Evolutionary conservation across 2,329 filamentous ascomycete genomes (phyloP).

Genomic region (Neodidymelliopsis sp.): DNA sequence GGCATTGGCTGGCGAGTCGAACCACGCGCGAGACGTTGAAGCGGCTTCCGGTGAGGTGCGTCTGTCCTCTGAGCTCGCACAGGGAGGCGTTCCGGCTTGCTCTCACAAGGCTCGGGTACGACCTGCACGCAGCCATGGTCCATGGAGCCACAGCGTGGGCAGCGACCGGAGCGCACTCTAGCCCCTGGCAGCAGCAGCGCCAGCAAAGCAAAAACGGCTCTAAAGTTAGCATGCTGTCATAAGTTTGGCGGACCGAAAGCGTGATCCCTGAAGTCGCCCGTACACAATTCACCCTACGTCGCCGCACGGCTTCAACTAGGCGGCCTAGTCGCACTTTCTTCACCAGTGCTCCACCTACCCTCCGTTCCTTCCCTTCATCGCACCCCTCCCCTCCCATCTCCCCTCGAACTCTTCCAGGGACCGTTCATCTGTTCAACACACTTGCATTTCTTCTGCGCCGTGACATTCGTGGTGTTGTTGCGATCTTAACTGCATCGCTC

Average conservation of each 20-base stretch:
- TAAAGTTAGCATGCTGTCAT: conserved; percentile 46
- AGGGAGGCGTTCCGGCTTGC: neutral
- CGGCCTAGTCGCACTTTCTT: conserved; percentile 42
- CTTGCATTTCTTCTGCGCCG: conserved; percentile 20
- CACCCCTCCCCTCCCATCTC: conserved; percentile 31
- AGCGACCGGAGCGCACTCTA: conserved; percentile 21
- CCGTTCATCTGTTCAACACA: conserved; percentile 25
- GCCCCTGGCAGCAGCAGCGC: conserved; percentile 28
- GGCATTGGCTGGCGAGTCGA: conserved; percentile 18
- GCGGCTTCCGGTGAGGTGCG: conserved; percentile 24
- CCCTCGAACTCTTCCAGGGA: conserved; percentile 36
- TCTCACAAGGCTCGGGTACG: conserved; percentile 15
- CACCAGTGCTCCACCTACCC: conserved; percentile 40
- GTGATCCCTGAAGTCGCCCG: conserved; percentile 37
- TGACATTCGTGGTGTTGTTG: conserved; percentile 27
- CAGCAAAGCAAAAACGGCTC: conserved; percentile 29
- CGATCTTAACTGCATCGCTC: conserved; percentile 29
- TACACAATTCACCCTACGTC: conserved; percentile 43
- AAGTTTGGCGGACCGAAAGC: conserved; percentile 26
- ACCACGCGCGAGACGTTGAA: conserved; percentile 26
- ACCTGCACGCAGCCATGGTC: conserved; percentile 29
- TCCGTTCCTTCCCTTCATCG: conserved; percentile 38
- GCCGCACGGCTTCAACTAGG: conserved; percentile 41
- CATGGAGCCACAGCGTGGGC: conserved; percentile 9
- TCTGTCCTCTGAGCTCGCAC: conserved; percentile 10